These are phyloP conservation scores for Cochlearia excelsa DNA, from an alignment of 345 rosid genomes.

Conservation along the genomic window DNA sequence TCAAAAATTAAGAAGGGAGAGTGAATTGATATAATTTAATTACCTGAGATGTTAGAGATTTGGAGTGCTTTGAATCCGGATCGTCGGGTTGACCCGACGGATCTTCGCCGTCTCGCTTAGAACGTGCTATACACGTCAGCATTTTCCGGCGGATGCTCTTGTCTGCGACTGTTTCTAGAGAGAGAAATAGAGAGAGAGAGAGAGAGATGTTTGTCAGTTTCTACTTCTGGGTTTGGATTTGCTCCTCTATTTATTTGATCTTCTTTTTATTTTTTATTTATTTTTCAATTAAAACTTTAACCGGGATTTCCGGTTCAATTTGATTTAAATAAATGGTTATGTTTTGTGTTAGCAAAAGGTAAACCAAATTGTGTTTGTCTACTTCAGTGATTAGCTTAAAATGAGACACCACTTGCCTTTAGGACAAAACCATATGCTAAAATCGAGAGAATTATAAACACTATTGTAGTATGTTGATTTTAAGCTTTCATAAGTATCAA, in stretches of 20 bases:
- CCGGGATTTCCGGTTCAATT: slow-evolving; percentile 35
- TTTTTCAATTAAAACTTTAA: slow-evolving; percentile 15
- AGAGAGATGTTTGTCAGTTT: slow-evolving; percentile 29
- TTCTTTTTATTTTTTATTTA: background rate
- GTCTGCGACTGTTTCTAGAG: slow-evolving; percentile 14
- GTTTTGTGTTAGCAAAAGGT: too few relatives aligned
- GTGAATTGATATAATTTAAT: background rate
- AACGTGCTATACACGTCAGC: slow-evolving; percentile 95
- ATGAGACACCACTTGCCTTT: too few relatives aligned
- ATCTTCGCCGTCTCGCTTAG: slow-evolving; percentile 76
- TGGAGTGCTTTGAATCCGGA: slow-evolving; percentile 47
- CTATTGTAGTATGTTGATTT: too few relatives aligned
- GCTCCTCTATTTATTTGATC: slow-evolving; percentile 27
- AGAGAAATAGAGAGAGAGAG: slow-evolving; percentile 25
- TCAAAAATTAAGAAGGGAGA: background rate
- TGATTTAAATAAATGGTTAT: background rate
- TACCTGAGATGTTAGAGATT: slow-evolving; percentile 88
- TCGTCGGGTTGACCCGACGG: slow-evolving; percentile 54
- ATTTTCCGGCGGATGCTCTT: slow-evolving; percentile 36
- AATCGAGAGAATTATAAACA: too few relatives aligned
- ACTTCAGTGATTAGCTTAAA: too few relatives aligned
- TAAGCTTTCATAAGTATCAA: too few relatives aligned
- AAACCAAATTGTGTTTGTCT: too few relatives aligned
- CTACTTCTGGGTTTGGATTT: slow-evolving; percentile 32
- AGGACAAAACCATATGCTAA: too few relatives aligned